Base-by-base conservation (phyloP, 164 flowering plant genomes). In the Brasenia schreberi region DNA sequence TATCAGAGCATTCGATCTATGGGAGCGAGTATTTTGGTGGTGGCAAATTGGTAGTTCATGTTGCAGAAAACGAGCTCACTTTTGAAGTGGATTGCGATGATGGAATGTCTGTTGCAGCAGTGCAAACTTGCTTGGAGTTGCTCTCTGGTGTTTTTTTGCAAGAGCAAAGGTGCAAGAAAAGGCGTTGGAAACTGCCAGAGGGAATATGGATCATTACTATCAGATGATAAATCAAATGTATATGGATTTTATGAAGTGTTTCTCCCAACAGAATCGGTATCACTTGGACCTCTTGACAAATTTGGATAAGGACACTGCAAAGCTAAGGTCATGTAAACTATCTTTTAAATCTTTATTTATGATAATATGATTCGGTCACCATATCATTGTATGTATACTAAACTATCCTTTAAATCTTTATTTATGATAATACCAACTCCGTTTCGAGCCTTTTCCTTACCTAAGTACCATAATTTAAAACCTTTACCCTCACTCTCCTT, bases 51-150 rank as follows among this genome's bases (percentile, higher is more conserved):
- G 43, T 83, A 58, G 86, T 95, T 65, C 87, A 82, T 68, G 76
- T 92, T 64, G 95, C 97, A 6, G 98, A 92, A 71, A 90, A 92
- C 75, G 99, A 98, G 18, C 94, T 74, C 65, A 81, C 92, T 12
- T 81, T 80, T 66, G 87, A 84, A 77, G 67, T 95, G 12, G 87
- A 87, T 17, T 95, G 95, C 43, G 78, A 85, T 72, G 99, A 81
- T 63, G 74, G 77, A 7, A 83, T 86, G 0, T 70, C 69, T 3
- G 97, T 95, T 27, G 97, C 84, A 67, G 77, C 77, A 4, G 89
- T 95, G 9, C 90, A 90, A 75, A 69, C 78, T 49, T 78, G n/a
- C 61, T 76, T 92, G 17, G 96, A 90, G 74, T 77, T 94, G 0
- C 74, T 68, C 12, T 63, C 87, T 0, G 85, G 85, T 92, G 39